These are phyloP conservation scores for Fusarium musae DNA, from an alignment of 2,329 filamentous ascomycete species.

Conservation along the genomic window DNA sequence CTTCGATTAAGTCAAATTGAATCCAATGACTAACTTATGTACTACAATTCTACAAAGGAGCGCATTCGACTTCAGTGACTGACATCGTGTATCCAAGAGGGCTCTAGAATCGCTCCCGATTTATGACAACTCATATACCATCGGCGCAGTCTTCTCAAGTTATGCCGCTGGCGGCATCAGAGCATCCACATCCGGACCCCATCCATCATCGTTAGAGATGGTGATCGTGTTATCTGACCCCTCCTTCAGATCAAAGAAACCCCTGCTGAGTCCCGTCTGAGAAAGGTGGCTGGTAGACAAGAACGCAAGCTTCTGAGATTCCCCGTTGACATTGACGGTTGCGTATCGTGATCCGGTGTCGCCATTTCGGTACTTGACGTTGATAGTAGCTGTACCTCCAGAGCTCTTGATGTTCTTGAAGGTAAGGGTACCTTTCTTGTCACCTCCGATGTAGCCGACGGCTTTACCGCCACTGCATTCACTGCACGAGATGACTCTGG, in stretches of 20 bases:
- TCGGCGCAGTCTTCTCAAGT: too few species aligned
- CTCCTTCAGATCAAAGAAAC: slow-evolving; percentile 59
- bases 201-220: slow-evolving; percentile 55
- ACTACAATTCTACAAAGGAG: neutral
- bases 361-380: slow-evolving; percentile 67
- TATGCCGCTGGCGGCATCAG: slow-evolving; percentile 60
- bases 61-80: too few species aligned
- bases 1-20: neutral
- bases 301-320: slow-evolving; percentile 63
- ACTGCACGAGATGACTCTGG: slow-evolving; percentile 59
- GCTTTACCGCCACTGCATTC: slow-evolving; percentile 61
- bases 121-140: neutral
- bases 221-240: slow-evolving; percentile 60
- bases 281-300: slow-evolving; percentile 58
- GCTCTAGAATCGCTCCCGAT: neutral
- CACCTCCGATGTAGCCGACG: slow-evolving; percentile 67
- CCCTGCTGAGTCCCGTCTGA: slow-evolving; percentile 55
- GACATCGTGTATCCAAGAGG: too few species aligned
- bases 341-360: slow-evolving; percentile 64
- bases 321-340: slow-evolving; percentile 66
- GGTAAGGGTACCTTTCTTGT: slow-evolving; percentile 56
- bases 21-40: neutral
- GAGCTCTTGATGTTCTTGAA: slow-evolving; percentile 59
- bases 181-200: slow-evolving; percentile 56
- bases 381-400: slow-evolving; percentile 60